These are phyloP conservation scores for Mollisia scopiformis DNA, from an alignment of 2,329 filamentous ascomycete genomes.

Conservation along the genomic window DNA sequence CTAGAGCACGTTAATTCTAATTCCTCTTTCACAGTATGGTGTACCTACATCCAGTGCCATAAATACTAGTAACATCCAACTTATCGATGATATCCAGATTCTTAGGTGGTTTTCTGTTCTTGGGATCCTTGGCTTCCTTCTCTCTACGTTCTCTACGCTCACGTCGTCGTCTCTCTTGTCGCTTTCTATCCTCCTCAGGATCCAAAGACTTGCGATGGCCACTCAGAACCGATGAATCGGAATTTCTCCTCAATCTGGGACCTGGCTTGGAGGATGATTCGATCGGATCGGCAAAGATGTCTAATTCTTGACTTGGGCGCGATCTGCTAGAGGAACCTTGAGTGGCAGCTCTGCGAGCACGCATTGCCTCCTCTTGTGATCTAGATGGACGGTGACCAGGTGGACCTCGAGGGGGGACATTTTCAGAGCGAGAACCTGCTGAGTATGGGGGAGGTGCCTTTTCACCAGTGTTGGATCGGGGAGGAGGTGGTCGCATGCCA, in stretches of 20 bases:
- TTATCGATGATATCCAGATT: slow-evolving; percentile 91
- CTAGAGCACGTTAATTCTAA: slow-evolving; percentile 46
- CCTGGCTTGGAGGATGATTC: slow-evolving; percentile 40
- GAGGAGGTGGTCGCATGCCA: slow-evolving; percentile 32
- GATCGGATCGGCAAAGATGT: slow-evolving; percentile 39
- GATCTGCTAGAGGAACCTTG: slow-evolving; percentile 39
- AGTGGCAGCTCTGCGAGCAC: slow-evolving; percentile 48
- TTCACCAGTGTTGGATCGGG: slow-evolving; percentile 46
- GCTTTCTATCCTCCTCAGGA: slow-evolving; percentile 62
- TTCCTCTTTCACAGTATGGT: not conserved
- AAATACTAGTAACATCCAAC: slow-evolving; percentile 93
- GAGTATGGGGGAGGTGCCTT: slow-evolving; percentile 43
- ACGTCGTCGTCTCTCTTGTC: slow-evolving; percentile 55
- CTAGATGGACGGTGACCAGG: slow-evolving; percentile 60
- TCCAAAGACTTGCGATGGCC: slow-evolving; percentile 54
- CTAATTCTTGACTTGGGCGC: slow-evolving; percentile 26
- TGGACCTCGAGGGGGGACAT: slow-evolving; percentile 45
- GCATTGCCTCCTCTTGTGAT: slow-evolving; percentile 68
- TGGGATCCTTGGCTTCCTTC: slow-evolving; percentile 43
- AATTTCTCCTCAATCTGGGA: slow-evolving; percentile 66
- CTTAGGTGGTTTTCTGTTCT: slow-evolving; percentile 37
- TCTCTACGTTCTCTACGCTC: slow-evolving; percentile 49
- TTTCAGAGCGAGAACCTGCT: slow-evolving; percentile 42
- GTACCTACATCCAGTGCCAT: slow-evolving; percentile 82
- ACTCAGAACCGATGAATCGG: slow-evolving; percentile 74